Conservation (phyloP, 768 basidiomycete genomes). For the Leccinum subgranulosum region DNA sequence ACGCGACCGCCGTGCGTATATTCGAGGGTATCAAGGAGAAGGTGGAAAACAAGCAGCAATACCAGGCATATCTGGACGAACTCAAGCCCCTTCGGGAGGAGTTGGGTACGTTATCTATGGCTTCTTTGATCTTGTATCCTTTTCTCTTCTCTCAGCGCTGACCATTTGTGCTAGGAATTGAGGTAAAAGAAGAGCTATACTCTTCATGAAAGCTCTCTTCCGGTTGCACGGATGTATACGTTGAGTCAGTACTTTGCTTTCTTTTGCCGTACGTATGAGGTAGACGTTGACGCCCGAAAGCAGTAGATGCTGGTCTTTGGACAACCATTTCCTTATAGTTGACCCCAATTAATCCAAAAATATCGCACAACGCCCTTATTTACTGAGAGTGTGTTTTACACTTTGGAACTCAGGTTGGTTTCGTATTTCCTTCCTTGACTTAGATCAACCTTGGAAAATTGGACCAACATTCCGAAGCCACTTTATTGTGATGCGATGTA, state of each 20-base stretch:
- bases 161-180: slow-evolving; percentile 41
- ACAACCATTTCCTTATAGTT: slow-evolving; percentile 18
- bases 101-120: slow-evolving; percentile 59
- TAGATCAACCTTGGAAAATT: neutral
- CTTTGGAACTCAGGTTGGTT: neutral
- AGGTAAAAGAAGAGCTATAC: slow-evolving; percentile 65
- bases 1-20: slow-evolving; percentile 92
- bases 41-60: slow-evolving; percentile 96
- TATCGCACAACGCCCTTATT: neutral
- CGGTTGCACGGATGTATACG: slow-evolving; percentile 9
- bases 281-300: slow-evolving; percentile 3
- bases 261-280: neutral
- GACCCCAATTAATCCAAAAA: slow-evolving; percentile 20
- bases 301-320: slow-evolving; percentile 27
- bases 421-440: neutral
- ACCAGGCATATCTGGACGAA: slow-evolving; percentile 90
- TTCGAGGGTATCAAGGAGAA: slow-evolving; percentile 97
- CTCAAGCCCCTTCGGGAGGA: slow-evolving; percentile 86
- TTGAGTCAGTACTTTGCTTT: slow-evolving; percentile 14
- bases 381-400: neutral
- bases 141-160: neutral
- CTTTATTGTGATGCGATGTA: neutral
- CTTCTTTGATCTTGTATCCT: neutral
- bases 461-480: neutral
- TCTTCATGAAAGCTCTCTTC: slow-evolving; percentile 32